These are phyloP conservation scores for Neocucurbitaria cava DNA, from an alignment of 2,329 filamentous ascomycete species.

Conservation along the genomic window DNA sequence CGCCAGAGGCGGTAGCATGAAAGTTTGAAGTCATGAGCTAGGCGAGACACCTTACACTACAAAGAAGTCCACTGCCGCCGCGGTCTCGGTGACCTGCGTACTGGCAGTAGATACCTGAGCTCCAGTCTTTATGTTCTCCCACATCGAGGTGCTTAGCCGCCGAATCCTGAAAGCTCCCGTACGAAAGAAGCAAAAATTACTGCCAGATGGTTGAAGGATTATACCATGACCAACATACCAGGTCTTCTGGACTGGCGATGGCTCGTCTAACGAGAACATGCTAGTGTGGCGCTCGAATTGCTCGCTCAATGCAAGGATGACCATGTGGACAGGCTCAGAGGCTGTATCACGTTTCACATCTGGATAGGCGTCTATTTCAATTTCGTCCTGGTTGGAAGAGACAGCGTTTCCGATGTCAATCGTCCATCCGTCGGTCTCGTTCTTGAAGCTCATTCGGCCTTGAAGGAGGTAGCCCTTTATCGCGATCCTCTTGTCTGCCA, in stretches of 20 bases:
- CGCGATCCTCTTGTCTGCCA: constrained; percentile 8
- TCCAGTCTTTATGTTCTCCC: background rate
- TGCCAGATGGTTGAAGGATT: background rate
- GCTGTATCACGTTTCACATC: constrained; percentile 8
- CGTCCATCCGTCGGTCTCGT: constrained; percentile 1
- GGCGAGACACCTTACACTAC: background rate
- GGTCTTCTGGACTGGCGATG: background rate
- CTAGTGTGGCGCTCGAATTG: background rate
- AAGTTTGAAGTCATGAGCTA: too few relatives aligned
- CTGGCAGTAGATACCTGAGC: background rate
- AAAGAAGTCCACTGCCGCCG: background rate
- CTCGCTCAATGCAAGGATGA: constrained; percentile 16
- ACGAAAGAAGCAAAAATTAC: background rate
- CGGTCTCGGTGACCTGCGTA: background rate
- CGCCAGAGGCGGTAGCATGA: too few relatives aligned
- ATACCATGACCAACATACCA: constrained; percentile 6
- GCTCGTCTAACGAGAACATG: background rate
- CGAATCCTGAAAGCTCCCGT: background rate
- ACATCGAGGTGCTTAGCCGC: background rate
- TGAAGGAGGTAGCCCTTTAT: constrained; percentile 15
- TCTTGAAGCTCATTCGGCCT: constrained; percentile 2
- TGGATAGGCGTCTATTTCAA: constrained; percentile 14
- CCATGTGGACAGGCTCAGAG: constrained; percentile 3
- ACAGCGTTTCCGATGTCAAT: background rate
- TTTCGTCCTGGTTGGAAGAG: background rate